These are phyloP conservation scores for Curvularia verruculosa DNA, from an alignment of 2,329 filamentous ascomycete species.

Conservation along the genomic window DNA sequence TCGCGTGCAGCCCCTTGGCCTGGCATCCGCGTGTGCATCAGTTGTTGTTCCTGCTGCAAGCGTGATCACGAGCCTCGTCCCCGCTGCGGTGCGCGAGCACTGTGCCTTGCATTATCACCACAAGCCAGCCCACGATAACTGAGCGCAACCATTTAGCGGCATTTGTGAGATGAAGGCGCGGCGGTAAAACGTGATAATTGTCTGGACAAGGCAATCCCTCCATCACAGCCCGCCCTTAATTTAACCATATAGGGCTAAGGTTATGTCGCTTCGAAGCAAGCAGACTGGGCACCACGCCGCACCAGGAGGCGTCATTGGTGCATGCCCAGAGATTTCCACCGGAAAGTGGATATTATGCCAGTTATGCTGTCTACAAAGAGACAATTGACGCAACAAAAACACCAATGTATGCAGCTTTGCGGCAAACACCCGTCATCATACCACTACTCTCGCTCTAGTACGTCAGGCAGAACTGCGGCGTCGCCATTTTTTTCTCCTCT, in stretches of 20 bases:
- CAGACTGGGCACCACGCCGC: conserved; percentile 10
- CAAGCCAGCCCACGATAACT: conserved; percentile 25
- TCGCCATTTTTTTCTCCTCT: conserved; percentile 20
- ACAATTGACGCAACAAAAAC: conserved; percentile 17
- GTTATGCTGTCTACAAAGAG: conserved; percentile 14
- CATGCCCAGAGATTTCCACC: conserved; percentile 5
- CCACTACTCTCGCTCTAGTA: conserved; percentile 21
- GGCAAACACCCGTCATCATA: conserved; percentile 19
- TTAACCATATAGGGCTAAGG: conserved; percentile 26
- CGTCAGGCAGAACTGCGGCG: conserved; percentile 35
- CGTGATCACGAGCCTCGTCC: conserved; percentile 34
- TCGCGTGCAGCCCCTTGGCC: conserved; percentile 9
- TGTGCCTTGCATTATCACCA: conserved; percentile 35
- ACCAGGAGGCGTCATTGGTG: conserved; percentile 21
- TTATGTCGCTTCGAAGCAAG: conserved; percentile 15
- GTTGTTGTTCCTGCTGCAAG: conserved; percentile 27
- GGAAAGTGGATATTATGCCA: conserved; percentile 18
- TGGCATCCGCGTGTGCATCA: conserved; percentile 20
- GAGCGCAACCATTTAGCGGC: conserved; percentile 30
- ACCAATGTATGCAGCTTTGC: conserved; percentile 21
- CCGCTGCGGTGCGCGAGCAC: conserved; percentile 37
- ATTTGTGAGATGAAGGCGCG: conserved; percentile 22
- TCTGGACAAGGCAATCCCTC: conserved; percentile 23
- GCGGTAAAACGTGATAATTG: conserved; percentile 34
- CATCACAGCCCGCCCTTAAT: conserved; percentile 23